Evolutionary conservation across 768 basidiomycete genomes (phyloP).

Genomic region (Mycena albidolilacea): DNA sequence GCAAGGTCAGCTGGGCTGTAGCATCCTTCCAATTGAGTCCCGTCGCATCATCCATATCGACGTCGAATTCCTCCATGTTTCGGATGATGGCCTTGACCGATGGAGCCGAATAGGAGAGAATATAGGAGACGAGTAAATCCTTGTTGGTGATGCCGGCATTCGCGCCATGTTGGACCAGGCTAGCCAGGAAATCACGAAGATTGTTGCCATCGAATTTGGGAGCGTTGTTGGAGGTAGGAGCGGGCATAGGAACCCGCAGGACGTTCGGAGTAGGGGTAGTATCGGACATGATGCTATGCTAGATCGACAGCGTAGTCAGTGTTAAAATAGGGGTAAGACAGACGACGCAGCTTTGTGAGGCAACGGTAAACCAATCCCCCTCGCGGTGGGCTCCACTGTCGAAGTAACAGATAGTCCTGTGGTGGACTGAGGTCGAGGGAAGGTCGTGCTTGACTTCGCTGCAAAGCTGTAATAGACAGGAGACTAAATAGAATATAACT

Average conservation of each 20-base stretch:
- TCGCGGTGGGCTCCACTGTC: too few species aligned
- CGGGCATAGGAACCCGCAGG: slow-evolving; percentile 23
- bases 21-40: slow-evolving; percentile 4
- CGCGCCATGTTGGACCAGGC: slow-evolving; percentile 13
- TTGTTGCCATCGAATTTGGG: slow-evolving; percentile 26
- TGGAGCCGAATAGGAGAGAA: slow-evolving; percentile 18
- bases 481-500: too few species aligned
- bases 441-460: too few species aligned
- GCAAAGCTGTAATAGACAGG: too few species aligned
- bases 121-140: slow-evolving; percentile 24
- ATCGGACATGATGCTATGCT: too few species aligned
- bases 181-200: neutral
- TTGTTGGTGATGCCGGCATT: slow-evolving; percentile 30
- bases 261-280: neutral
- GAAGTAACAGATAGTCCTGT: too few species aligned
- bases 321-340: too few species aligned
- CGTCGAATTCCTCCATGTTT: slow-evolving; percentile 15
- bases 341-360: too few species aligned
- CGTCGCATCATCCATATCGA: neutral
- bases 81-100: neutral
- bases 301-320: too few species aligned
- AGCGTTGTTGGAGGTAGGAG: slow-evolving; percentile 3
- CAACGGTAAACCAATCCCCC: too few species aligned
- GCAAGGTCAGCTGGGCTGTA: neutral
- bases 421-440: too few species aligned